Evolutionary conservation across 139 green algal species (phyloP), one percentile per base, ranked within the genome.

Genomic region (Choricystis sp.): DNA sequence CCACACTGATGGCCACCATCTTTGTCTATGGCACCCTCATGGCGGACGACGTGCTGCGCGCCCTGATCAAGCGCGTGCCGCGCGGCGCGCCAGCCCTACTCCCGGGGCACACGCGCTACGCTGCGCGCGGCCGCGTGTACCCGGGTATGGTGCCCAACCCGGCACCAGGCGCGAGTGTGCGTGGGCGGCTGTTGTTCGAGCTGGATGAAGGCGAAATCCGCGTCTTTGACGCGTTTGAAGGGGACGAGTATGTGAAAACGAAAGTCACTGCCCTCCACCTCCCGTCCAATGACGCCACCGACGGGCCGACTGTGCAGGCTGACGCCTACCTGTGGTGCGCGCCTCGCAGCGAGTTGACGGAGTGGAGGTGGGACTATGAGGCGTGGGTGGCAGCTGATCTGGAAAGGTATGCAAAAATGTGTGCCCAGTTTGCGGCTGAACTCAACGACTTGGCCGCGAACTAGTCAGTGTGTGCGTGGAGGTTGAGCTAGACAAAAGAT

Each of bases 211-310:
- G 72, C 26, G 84, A 91, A 56, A 61, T 91, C 25, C 24, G 79
- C 3, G 67, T 89, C 19, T 64, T 89, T 16, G 83, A 87, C 31
- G 81, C 81, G 26, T 92, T 86, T 63, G 85, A 92, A 48, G 70
- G 68, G 2, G 78, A 86, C 3, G 85, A 92, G 49, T 92, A 92
- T 60, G 81, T 78, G 60, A 74, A 83, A 22, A 28, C 59, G 1
- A 31, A 16, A 9, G 40, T 52, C 40, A 52, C 40, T 9, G 40
- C 40, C 9, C 16, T 52, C 40, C 9, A 52, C 9, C 9, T 9
- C 40, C n/a, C n/a, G n/a, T 68, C 69, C 19, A 19, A 40, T 24
- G 0, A 40, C 24, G 56, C 62, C 27, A 49, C 62, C 52, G 72
- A 79, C 52, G 81, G 75, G 30, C 71, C 57, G 20, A 66, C 2